Percentiles rank a stretch among this genome's conserved stretches.
These are phyloP conservation scores for Rutstroemia sydowiana DNA, from an alignment of 2,329 filamentous ascomycete genomes.

Conservation along the genomic window DNA sequence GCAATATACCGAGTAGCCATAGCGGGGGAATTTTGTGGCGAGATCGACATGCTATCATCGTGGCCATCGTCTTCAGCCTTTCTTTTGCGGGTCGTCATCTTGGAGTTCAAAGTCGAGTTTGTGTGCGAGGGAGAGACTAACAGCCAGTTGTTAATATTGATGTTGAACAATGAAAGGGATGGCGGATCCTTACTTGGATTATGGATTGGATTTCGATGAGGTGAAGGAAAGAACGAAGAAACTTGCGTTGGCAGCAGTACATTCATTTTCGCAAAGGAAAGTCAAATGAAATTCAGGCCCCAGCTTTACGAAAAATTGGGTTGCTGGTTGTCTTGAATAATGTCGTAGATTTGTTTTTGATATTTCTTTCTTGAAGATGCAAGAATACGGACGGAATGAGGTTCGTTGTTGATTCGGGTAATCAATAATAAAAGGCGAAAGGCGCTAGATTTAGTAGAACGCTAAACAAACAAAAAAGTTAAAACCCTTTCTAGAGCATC, in stretches of 20 bases:
- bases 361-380: slow-evolving; percentile 3
- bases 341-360: neutral
- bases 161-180: slow-evolving; percentile 38
- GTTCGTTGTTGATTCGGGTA: slow-evolving; percentile 1
- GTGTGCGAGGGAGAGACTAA: slow-evolving; percentile 40
- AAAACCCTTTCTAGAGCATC: neutral
- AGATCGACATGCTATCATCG: slow-evolving; percentile 85
- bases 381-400: slow-evolving; percentile 4
- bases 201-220: slow-evolving; percentile 47
- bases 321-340: neutral
- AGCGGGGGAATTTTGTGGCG: slow-evolving; percentile 75
- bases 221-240: slow-evolving; percentile 49
- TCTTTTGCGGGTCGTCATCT: slow-evolving; percentile 61
- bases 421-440: neutral
- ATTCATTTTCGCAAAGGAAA: slow-evolving; percentile 44
- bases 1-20: slow-evolving; percentile 61
- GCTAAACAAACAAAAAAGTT: neutral
- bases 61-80: slow-evolving; percentile 74
- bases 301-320: neutral
- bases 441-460: neutral
- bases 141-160: slow-evolving; percentile 12
- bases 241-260: slow-evolving; percentile 51
- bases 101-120: slow-evolving; percentile 24
- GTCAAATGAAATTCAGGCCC: neutral
- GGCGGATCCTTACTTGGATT: slow-evolving; percentile 43